phyloP scores from a whole-genome alignment of 1,139 yeast species.

The Sugiyamaella xylanicola region DNA sequence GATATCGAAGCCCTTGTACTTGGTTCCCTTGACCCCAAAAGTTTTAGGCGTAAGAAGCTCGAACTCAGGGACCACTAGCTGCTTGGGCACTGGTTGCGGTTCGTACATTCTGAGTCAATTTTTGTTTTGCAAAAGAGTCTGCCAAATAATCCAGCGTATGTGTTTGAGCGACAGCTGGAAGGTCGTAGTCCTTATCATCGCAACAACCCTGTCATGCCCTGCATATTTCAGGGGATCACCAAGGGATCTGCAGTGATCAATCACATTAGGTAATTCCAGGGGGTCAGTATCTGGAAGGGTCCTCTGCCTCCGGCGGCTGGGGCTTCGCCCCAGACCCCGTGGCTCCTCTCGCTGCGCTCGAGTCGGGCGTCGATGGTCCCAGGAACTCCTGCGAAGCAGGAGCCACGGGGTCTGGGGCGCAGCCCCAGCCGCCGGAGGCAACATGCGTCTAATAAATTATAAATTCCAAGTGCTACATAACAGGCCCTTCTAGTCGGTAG shows the following conservation, averaged over 20 bases:
- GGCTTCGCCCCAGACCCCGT: neutral
- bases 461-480: neutral
- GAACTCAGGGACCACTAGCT: neutral
- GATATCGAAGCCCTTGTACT: slow-evolving; percentile 32
- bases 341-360: too few relatives aligned
- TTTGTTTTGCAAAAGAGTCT: too few relatives aligned
- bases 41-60: slow-evolving; percentile 31
- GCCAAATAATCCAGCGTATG: too few relatives aligned
- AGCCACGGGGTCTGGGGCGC: neutral
- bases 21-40: slow-evolving; percentile 33
- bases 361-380: too few relatives aligned
- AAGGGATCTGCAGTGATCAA: neutral
- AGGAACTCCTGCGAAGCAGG: neutral
- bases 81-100: neutral
- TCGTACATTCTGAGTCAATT: too few relatives aligned
- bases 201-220: neutral
- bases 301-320: neutral
- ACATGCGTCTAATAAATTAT: too few relatives aligned
- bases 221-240: neutral
- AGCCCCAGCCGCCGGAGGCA: neutral
- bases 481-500: neutral
- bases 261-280: slow-evolving; percentile 9
- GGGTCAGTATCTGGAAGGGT: neutral
- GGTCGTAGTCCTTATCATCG: too few relatives aligned
- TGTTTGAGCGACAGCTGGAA: too few relatives aligned